Evolutionary conservation across 768 basidiomycete species (phyloP), one percentile per base, ranked within the genome.

Genomic region (Tulasnella sp.): DNA sequence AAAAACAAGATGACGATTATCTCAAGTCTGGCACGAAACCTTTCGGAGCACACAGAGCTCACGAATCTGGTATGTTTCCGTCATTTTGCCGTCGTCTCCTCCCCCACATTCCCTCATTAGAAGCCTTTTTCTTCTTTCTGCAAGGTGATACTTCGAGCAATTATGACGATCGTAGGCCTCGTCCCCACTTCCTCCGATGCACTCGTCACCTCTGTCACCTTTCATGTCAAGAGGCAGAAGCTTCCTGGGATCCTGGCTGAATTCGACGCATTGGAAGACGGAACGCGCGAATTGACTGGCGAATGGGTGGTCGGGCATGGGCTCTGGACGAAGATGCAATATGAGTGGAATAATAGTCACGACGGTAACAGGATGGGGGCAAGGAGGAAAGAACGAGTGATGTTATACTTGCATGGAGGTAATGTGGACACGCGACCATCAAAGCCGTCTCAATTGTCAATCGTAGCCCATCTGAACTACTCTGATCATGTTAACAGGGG

Each of bases 251-350:
- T 98, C 54, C 78, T 99, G 15, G 74, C 79, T 4, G 75, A 82
- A 5, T 80, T 79, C 56, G 94, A 98, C 67, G 78, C 57, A 21
- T 5, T 75, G 3, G 67, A 75, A 17, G 94, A 99, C 70, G 93
- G 92, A 31, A 69, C 66, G 8, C 79, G 94, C 3, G 87, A 93
- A 66, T 76, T 99, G 29, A 82, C 82, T 1, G 94, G 92, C 0
- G 94, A 99, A 74, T 99, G 94, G 94, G 84, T 98, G 22, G 86
- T 97, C n/a, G 90, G 90, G 34, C 87, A 86, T 69, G 81, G 81
- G 63, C 80, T 93, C 0, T 99, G 94, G 94, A 83, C 82, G 63
- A 74, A 82, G 27, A 75, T 96, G 64, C 92, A 96, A 66, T 73
- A 78, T 15, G 90, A 93, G 66, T 87, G 88, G 81, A 82, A 78